These are phyloP conservation scores for Rosa chinensis DNA, from an alignment of 306 rosid species.

Conservation along the genomic window DNA sequence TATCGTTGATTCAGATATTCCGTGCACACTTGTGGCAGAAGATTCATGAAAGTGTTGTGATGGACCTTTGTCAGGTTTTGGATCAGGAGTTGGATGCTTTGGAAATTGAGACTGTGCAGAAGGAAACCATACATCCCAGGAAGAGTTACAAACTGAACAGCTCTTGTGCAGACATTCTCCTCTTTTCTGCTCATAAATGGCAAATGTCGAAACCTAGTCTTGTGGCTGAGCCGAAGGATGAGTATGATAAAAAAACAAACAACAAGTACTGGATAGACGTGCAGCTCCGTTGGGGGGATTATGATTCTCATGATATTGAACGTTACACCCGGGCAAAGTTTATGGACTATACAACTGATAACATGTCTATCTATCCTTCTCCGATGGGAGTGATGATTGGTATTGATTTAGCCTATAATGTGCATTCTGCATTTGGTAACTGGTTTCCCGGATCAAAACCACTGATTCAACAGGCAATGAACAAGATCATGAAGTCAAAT, in stretches of 20 bases:
- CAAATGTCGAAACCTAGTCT: conserved; percentile 98
- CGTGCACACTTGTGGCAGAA: conserved; percentile 99
- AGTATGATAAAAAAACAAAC: conserved; percentile 93
- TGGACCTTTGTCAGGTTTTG: conserved; percentile 99
- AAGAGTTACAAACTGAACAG: conserved; percentile 99
- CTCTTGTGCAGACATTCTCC: conserved; percentile 95
- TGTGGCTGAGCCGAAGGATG: conserved; percentile 90
- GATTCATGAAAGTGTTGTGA: conserved; percentile 99
- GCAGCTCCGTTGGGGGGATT: conserved; percentile 98
- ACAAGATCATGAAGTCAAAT: conserved; percentile 99
- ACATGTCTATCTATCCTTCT: conserved; percentile 97
- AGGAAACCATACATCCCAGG: conserved; percentile 97
- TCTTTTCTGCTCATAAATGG: conserved; percentile 98
- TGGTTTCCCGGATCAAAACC: conserved; percentile 99
- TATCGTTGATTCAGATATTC: conserved; percentile 91
- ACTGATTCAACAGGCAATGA: conserved; percentile 91
- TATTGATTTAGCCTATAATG: conserved; percentile 85
- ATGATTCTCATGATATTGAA: conserved; percentile 96
- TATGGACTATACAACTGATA: conserved; percentile 97
- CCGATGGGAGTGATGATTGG: conserved; percentile 99
- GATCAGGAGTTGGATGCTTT: conserved; percentile 97
- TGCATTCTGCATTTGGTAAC: conserved; percentile 98
- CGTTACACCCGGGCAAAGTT: conserved; percentile 96
- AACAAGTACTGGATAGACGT: conserved; percentile 98
- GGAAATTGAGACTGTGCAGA: conserved; percentile 98